phyloP scores from a whole-genome alignment of 176 grass and related monocot species.

The Hordeum marinum region DNA sequence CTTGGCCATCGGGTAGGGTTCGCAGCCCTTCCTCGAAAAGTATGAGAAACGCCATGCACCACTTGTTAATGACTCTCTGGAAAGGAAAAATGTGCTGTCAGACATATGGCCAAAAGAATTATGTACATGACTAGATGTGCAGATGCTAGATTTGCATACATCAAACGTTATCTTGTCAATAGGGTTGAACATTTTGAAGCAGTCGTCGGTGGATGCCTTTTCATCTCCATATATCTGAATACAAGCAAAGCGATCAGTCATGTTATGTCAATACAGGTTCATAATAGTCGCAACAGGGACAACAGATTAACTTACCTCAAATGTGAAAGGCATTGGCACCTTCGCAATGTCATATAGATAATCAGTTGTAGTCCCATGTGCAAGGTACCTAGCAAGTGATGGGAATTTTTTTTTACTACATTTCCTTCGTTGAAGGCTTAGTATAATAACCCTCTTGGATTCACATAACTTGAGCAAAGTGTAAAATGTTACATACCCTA shows the following conservation, averaged over 20 bases:
- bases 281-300: background rate
- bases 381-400: conserved; percentile 66
- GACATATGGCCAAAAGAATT: background rate
- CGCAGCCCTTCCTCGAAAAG: conserved; percentile 69
- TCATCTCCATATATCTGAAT: conserved; percentile 91
- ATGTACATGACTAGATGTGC: background rate
- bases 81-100: conserved; percentile 14
- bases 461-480: background rate
- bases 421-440: background rate
- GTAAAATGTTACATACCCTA: conserved; percentile 59
- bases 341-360: conserved; percentile 84
- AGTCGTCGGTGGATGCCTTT: conserved; percentile 60
- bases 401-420: too few relatives aligned
- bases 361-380: conserved; percentile 98
- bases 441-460: background rate
- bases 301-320: conserved; percentile 65
- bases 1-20: conserved; percentile 28
- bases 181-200: conserved; percentile 99
- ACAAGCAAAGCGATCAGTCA: background rate
- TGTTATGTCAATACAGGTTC: background rate
- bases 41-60: conserved; percentile 78
- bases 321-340: conserved; percentile 95
- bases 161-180: conserved; percentile 68
- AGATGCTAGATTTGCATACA: conserved; percentile 36
- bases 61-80: conserved; percentile 75